A percentile compares a stretch with the other conserved stretches of the same genome.
phyloP scores from a whole-genome alignment of 768 basidiomycete genomes.

The Sarcomyxa edulis region DNA sequence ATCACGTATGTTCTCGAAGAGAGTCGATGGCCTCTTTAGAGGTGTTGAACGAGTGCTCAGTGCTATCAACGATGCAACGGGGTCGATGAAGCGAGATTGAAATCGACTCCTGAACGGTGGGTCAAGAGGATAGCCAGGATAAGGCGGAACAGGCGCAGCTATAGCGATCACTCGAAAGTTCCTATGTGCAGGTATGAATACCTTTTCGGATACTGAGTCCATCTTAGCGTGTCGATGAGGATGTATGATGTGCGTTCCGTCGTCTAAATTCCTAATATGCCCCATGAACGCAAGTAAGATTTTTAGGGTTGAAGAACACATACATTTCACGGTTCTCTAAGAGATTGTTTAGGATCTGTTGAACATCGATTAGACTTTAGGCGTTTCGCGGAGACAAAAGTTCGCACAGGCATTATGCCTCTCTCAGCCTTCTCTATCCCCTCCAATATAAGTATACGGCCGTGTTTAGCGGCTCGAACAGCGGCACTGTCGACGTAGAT shows the following conservation, averaged over 20 bases:
- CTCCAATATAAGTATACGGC: constrained; percentile 59
- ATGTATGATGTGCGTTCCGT: constrained; percentile 67
- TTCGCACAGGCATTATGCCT: constrained; percentile 62
- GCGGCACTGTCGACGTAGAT: constrained; percentile 67
- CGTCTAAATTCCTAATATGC: constrained; percentile 54
- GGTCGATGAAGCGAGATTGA: constrained; percentile 64
- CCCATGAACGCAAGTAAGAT: too few relatives aligned
- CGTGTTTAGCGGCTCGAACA: constrained; percentile 61
- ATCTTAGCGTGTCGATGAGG: constrained; percentile 53
- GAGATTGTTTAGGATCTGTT: constrained; percentile 58
- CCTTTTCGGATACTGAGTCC: constrained; percentile 33
- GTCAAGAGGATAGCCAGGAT: constrained; percentile 60
- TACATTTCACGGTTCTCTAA: constrained; percentile 71
- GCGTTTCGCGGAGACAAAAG: background rate
- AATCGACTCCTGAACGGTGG: constrained; percentile 68
- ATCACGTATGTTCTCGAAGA: constrained; percentile 44
- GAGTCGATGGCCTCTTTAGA: constrained; percentile 9
- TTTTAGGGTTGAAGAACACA: constrained; percentile 8
- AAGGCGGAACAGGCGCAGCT: constrained; percentile 64
- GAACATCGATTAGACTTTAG: background rate
- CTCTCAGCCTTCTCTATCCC: constrained; percentile 71
- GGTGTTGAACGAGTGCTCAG: constrained; percentile 18
- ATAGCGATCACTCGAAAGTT: constrained; percentile 68
- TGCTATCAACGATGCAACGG: constrained; percentile 45
- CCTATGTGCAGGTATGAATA: constrained; percentile 61